Evolutionary conservation across 305 asterid species (phyloP), one percentile per base, ranked within the genome.

Genomic region (Solanum hybrid): DNA sequence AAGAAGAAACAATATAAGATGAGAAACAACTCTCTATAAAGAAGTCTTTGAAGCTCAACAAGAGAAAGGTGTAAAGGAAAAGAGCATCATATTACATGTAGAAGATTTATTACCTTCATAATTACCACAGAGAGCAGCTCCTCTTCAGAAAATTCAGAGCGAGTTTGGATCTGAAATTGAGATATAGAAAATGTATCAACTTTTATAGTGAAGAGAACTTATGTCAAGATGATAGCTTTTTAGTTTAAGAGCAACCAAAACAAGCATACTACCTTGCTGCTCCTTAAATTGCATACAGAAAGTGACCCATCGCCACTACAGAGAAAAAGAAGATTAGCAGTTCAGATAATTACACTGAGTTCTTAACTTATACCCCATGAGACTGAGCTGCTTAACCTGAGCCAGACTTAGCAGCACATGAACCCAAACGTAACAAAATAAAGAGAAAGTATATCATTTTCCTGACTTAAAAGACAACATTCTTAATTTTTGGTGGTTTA

Each of bases 71-170:
- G 88, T n/a, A 75, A 72, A 78, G 46, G 56, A 31, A 27, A 22
- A 72, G 17, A 38, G 85, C 20, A 82, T 71, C 13, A 27, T 24
- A 37, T 10, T 72, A 42, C 51, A 26, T 40, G 35, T 80, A 71
- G 60, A 79, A n/a, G 37, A 87, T 31, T n/a, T n/a, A 87, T 75
- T 91, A 97, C 99, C 99, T 96, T 96, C 99, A 97, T 93, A 86
- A 95, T 92, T 90, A 97, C 98, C 86, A 96, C 96, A 11, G 99
- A 96, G 13, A 97, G 99, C 89, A 96, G 93, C 90, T 96, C 99
- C 81, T 96, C 99, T 94, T 96, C 99, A 29, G 98, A 95, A 92
- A 97, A 96, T 92, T 97, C 99, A 14, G 99, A 97, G 42, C 94
- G 95, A 86, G 96, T 96, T 93, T 96, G 99, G 89, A 97, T 93